Conservation (phyloP, 257 asterid genomes). For the Leonotis leonurus region DNA sequence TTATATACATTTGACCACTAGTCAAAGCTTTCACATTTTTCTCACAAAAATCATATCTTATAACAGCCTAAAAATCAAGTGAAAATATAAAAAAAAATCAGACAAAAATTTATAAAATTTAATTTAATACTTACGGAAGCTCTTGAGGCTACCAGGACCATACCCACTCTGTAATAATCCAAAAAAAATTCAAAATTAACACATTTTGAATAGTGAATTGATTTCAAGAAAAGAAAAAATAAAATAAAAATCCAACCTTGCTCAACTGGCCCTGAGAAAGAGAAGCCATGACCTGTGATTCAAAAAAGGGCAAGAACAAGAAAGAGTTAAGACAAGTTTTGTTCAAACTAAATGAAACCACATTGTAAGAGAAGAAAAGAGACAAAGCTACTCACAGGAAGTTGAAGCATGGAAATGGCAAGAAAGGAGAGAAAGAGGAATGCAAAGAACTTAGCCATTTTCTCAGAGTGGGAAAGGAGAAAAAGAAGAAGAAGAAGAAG, state of each 20-base stretch:
- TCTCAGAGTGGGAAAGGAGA: too few species aligned
- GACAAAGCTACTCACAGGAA: slow-evolving; percentile 24
- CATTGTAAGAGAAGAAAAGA: background rate
- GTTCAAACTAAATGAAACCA: background rate
- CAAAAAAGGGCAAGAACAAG: background rate
- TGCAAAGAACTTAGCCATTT: slow-evolving; percentile 35
- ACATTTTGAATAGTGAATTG: background rate
- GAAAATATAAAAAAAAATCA: too few species aligned
- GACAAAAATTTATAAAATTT: background rate
- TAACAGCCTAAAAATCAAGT: too few species aligned
- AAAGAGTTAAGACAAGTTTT: background rate
- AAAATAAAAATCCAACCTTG: slow-evolving; percentile 20
- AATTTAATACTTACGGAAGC: slow-evolving; percentile 38
- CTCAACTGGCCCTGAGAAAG: background rate
- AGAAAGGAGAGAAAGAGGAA: slow-evolving; percentile 20
- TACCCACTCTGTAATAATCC: slow-evolving; percentile 16
- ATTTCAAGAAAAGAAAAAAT: background rate
- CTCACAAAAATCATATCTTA: too few species aligned
- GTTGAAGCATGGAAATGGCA: slow-evolving; percentile 27
- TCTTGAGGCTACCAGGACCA: slow-evolving; percentile 45
- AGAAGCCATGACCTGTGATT: slow-evolving; percentile 23
- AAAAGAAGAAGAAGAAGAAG: background rate
- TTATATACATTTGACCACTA: background rate
- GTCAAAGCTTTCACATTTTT: slow-evolving; percentile 12
- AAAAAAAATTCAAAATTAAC: background rate